Evolutionary conservation across 2,329 filamentous ascomycete species (phyloP).

Genomic region (Lojkania enalia): DNA sequence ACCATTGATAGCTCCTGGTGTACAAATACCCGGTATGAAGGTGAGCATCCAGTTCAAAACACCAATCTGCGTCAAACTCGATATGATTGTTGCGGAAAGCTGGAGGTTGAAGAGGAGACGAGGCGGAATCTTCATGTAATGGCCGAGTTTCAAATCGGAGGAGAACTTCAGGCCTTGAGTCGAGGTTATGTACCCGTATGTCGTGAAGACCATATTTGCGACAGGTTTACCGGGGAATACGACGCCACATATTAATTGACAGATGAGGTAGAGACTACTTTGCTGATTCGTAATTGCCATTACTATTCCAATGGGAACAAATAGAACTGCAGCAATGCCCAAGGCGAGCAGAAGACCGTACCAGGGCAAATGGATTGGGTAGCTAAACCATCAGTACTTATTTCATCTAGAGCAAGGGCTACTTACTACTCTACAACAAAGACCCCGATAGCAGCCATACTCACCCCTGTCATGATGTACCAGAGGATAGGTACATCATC

Average conservation of each 20-base stretch:
- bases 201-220: slow-evolving; percentile 92
- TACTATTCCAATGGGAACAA: slow-evolving; percentile 88
- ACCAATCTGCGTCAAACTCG: slow-evolving; percentile 77
- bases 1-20: slow-evolving; percentile 76
- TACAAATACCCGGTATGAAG: slow-evolving; percentile 77
- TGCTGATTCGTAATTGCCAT: slow-evolving; percentile 93
- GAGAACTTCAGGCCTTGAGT: slow-evolving; percentile 89
- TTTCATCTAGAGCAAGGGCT: slow-evolving; percentile 15
- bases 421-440: slow-evolving; percentile 83
- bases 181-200: slow-evolving; percentile 86
- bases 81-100: slow-evolving; percentile 73
- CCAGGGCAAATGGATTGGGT: slow-evolving; percentile 79
- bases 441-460: slow-evolving; percentile 77
- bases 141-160: slow-evolving; percentile 81
- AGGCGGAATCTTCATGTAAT: slow-evolving; percentile 86
- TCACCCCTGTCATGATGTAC: slow-evolving; percentile 76
- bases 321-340: slow-evolving; percentile 76
- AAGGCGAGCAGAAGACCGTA: slow-evolving; percentile 81
- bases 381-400: slow-evolving; percentile 20
- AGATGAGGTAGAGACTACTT: slow-evolving; percentile 83
- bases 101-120: slow-evolving; percentile 79
- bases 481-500: slow-evolving; percentile 79
- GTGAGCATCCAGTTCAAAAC: slow-evolving; percentile 90
- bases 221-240: slow-evolving; percentile 84
- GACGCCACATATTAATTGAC: slow-evolving; percentile 80